phyloP scores from a whole-genome alignment of 805 yeast species.

The Saturnispora gosingensis region DNA sequence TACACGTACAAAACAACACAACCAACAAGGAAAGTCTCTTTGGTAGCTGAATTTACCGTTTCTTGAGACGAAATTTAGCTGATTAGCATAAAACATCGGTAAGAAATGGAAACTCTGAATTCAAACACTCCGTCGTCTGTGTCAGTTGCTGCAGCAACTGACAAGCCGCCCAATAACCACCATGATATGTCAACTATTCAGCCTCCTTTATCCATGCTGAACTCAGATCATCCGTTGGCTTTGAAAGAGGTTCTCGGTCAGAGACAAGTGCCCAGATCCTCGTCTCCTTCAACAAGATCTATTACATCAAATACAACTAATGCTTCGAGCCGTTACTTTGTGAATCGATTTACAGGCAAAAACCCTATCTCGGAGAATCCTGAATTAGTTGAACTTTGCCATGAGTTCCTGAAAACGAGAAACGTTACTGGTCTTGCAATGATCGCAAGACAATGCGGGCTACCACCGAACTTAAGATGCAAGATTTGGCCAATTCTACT shows the following conservation, averaged over 20 bases:
- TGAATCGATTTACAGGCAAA: conserved; percentile 26
- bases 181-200: neutral
- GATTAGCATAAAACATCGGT: neutral
- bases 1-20: neutral
- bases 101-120: neutral
- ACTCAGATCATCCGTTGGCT: neutral
- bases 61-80: too few relatives aligned
- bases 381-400: conserved; percentile 45
- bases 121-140: neutral
- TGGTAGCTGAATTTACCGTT: neutral
- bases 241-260: neutral
- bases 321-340: conserved; percentile 15
- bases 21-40: neutral
- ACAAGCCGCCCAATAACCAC: neutral
- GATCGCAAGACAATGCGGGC: conserved; percentile 73
- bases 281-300: conserved; percentile 5
- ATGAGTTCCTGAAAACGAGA: conserved; percentile 43
- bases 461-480: conserved; percentile 74
- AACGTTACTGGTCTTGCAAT: conserved; percentile 72
- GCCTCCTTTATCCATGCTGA: neutral
- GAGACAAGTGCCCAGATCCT: conserved; percentile 4
- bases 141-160: neutral
- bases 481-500: conserved; percentile 79
- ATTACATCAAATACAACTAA: conserved; percentile 8
- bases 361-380: conserved; percentile 39